A percentile compares a stretch with the other conserved stretches of the same genome.
Conservation (phyloP, 75 land plant species). For the Isoetes taiwanensis region DNA sequence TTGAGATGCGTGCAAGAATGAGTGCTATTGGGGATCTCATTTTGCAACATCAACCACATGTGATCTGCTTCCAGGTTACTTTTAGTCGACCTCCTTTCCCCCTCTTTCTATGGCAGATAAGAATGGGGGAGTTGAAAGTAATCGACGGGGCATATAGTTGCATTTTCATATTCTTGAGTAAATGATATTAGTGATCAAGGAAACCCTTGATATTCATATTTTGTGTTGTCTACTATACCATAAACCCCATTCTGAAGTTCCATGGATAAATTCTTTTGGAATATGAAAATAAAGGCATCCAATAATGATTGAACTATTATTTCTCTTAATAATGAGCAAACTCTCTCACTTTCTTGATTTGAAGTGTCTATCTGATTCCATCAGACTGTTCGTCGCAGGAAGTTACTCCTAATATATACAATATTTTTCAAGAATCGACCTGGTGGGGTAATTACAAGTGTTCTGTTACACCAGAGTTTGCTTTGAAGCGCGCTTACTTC, state of each 20-base stretch:
- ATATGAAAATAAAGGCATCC: no score
- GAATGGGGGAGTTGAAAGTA: no score
- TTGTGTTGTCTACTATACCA: no score
- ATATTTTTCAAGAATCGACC: conserved; percentile 39
- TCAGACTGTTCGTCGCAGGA: conserved; percentile 72
- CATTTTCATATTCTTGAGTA: not conserved
- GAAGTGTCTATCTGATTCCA: no score
- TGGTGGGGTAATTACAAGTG: conserved; percentile 81
- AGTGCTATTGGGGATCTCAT: conserved; percentile 68
- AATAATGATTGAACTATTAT: not conserved
- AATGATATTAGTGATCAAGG: no score
- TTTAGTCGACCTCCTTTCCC: not conserved
- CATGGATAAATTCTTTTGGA: no score
- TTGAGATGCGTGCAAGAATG: conserved; percentile 46
- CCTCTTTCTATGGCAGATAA: not conserved
- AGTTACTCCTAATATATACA: conserved; percentile 63
- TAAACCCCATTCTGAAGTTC: no score
- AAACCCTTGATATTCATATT: no score
- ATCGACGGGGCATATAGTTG: not conserved
- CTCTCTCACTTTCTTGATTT: no score
- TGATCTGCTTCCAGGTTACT: conserved; percentile 78
- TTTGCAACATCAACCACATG: conserved; percentile 63
- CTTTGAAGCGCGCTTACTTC: conserved; percentile 46
- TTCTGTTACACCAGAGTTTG: conserved; percentile 39
- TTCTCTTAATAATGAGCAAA: no score